These are phyloP conservation scores for Cavenderia fasciculata DNA, from an alignment of 78 protist species.

Conservation along the genomic window DNA sequence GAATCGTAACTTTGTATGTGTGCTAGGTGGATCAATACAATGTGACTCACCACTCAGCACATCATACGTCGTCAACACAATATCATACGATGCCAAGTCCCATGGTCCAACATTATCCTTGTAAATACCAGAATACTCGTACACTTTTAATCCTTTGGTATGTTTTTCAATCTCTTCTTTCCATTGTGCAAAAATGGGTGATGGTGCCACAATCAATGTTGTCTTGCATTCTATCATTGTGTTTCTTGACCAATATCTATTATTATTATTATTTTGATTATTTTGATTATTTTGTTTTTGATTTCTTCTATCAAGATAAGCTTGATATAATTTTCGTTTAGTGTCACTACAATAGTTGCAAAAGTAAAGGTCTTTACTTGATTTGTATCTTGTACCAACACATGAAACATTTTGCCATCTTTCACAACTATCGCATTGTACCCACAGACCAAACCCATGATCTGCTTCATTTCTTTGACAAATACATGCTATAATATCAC, in stretches of 20 bases:
- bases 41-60: constrained; percentile 2
- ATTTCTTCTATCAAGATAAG: too few species aligned
- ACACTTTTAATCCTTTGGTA: constrained; percentile 10
- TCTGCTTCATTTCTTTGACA: constrained; percentile 26
- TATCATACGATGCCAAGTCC: constrained; percentile 64
- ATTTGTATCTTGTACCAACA: constrained; percentile 4
- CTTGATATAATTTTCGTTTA: not conserved
- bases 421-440: constrained; percentile 14
- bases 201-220: constrained; percentile 61
- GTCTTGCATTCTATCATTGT: constrained; percentile 13
- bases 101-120: constrained; percentile 38
- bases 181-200: constrained; percentile 67
- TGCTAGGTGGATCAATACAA: constrained; percentile 13
- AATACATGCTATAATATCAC: constrained; percentile 42
- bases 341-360: constrained; percentile 25
- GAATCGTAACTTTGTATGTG: constrained; percentile 14
- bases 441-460: constrained; percentile 14
- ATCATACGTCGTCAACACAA: constrained; percentile 71
- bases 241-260: not conserved
- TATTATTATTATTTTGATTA: not conserved
- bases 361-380: not conserved
- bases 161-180: constrained; percentile 62
- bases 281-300: too few species aligned
- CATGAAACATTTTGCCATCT: constrained; percentile 13
- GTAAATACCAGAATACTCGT: constrained; percentile 60